These are phyloP conservation scores for Trypanosomatidae sp. DNA, from an alignment of 208 protist genomes.

Conservation along the genomic window DNA sequence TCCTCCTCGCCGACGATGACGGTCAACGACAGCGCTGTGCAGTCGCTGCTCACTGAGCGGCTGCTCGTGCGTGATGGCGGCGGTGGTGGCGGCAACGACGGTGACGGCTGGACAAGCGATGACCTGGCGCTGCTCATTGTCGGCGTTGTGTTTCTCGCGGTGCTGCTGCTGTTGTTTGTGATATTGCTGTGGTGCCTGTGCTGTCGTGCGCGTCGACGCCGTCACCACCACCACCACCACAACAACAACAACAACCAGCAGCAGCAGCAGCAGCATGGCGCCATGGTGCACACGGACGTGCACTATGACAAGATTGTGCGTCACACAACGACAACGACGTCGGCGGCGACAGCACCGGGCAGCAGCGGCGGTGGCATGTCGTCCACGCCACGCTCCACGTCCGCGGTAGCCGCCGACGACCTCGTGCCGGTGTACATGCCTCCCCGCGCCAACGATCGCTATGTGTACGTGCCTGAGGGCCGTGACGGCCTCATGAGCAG, in stretches of 20 bases:
- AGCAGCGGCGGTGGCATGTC: too few species aligned
- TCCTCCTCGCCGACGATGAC: too few species aligned
- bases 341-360: conserved; percentile 2
- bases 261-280: background rate
- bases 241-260: background rate
- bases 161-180: conserved; percentile 50
- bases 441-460: conserved; percentile 68
- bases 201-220: conserved; percentile 2
- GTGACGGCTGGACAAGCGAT: conserved; percentile 22
- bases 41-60: conserved; percentile 16
- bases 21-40: too few species aligned
- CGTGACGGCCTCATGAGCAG: too few species aligned
- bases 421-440: conserved; percentile 26
- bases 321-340: conserved; percentile 4
- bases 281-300: background rate
- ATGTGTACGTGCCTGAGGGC: conserved; percentile 11
- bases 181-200: conserved; percentile 58
- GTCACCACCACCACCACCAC: conserved; percentile 2
- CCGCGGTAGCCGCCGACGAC: too few species aligned
- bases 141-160: conserved; percentile 50
- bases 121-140: conserved; percentile 63
- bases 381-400: too few species aligned
- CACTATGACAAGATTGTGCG: background rate
- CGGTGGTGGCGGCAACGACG: background rate
- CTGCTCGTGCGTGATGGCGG: conserved; percentile 1